Evolutionary conservation across 2,329 filamentous ascomycete species (phyloP), one percentile per base, ranked within the genome.

Genomic region (Helminthosporium solani): DNA sequence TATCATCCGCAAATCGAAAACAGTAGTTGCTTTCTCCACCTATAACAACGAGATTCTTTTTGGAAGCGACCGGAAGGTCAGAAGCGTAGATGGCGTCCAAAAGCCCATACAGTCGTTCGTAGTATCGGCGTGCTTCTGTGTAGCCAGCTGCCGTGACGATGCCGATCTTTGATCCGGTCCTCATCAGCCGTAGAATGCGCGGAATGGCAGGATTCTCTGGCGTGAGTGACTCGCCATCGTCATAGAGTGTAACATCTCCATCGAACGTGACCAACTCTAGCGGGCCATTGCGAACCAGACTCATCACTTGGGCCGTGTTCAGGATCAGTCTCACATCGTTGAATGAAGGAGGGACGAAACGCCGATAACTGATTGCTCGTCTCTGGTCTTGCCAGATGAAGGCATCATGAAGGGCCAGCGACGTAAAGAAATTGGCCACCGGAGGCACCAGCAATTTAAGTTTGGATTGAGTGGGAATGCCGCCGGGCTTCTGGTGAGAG

Each of bases 131-230:
- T 4, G 89, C 88, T 30, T 92, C 87, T 0, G 89, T 92, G 73
- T 99, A 99, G 15, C 94, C 94, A 1, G 94, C 94, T 1, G 94
- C 94, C 0, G 94, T 99, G 41, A 99, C 94, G 63, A 99, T 97
- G 40, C 91, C 94, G 57, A 99, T 86, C 57, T 87, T 87, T 54
- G 92, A 88, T 49, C 87, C 85, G 56, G 85, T 84, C 37, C 78
- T 78, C 58, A 99, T 81, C 14, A 99, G 83, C 50, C 85, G 84
- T 44, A 84, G 61, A 37, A 85, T 80, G 8, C 81, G 78, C 3
- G 74, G 74, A 42, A 97, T 90, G 14, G 95, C 83, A 0, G 90
- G 87, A 66, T 88, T 95, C 14, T 82, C 78, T 0, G 84, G 77
- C 44, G 85, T 83, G 7, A 99, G 77, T 53, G 83, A 88, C 60